These are phyloP conservation scores for Plasmodiophora brassicae DNA, from an alignment of 208 protist genomes.

Conservation along the genomic window DNA sequence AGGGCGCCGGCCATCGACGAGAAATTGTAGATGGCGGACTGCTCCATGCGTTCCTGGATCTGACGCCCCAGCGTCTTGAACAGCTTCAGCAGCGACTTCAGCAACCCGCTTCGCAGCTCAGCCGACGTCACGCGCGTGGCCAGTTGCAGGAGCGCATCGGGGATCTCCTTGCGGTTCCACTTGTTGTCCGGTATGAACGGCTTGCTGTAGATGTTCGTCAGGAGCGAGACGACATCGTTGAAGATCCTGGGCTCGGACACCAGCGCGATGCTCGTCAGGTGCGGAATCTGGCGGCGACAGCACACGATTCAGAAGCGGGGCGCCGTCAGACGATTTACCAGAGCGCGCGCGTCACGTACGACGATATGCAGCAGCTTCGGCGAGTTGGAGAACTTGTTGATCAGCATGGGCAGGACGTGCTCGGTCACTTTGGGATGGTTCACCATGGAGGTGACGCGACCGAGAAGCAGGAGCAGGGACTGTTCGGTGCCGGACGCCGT, in stretches of 20 bases:
- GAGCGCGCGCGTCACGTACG: no score
- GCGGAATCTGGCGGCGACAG: no score
- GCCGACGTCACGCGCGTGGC: background rate
- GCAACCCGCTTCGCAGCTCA: background rate
- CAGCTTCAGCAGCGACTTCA: conserved; percentile 5
- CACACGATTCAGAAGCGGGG: no score
- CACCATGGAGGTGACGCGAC: background rate
- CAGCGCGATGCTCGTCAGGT: background rate
- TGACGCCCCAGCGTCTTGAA: background rate
- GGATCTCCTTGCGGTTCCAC: conserved; percentile 17
- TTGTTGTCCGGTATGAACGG: conserved; percentile 23
- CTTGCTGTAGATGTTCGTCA: conserved; percentile 28
- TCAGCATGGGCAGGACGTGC: conserved; percentile 3
- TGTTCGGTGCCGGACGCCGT: background rate
- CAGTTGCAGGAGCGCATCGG: background rate
- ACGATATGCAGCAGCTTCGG: conserved; percentile 28
- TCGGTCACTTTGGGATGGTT: conserved; percentile 7
- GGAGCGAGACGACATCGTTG: background rate
- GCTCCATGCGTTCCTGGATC: conserved; percentile 20
- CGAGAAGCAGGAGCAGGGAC: background rate
- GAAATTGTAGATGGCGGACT: background rate
- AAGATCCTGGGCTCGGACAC: background rate
- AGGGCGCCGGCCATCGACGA: conserved; percentile 6
- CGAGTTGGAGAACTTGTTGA: conserved; percentile 11
- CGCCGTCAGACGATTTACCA: no score